These are phyloP conservation scores for Dactylellina parvicollis DNA, from an alignment of 2,329 filamentous ascomycete species.

Conservation along the genomic window DNA sequence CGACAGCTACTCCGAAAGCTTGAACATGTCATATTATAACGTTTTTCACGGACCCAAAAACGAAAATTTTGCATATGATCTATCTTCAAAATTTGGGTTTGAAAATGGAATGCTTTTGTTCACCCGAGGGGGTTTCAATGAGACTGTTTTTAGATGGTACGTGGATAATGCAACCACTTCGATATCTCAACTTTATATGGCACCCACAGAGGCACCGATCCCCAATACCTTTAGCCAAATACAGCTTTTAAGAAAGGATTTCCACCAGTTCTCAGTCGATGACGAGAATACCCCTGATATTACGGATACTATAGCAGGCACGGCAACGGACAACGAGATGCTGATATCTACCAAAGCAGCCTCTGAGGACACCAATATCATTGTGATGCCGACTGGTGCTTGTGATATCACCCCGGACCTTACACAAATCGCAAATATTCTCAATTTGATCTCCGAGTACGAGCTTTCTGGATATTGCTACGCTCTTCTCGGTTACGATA, in stretches of 20 bases:
- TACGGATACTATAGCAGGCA: background rate
- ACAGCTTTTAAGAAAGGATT: slow-evolving; percentile 2
- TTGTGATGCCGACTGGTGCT: background rate
- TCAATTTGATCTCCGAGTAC: slow-evolving; percentile 14
- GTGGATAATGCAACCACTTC: background rate
- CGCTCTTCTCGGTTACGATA: slow-evolving; percentile 12
- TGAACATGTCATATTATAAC: slow-evolving; percentile 17
- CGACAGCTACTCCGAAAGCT: background rate
- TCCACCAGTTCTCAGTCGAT: background rate
- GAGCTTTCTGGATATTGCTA: slow-evolving; percentile 31
- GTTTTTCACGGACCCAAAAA: slow-evolving; percentile 29
- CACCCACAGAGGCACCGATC: background rate
- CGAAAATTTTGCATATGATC: slow-evolving; percentile 4
- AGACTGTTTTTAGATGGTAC: slow-evolving; percentile 24
- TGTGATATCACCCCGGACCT: slow-evolving; percentile 11
- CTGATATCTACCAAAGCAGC: background rate
- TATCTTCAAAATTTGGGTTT: slow-evolving; percentile 15
- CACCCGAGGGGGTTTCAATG: slow-evolving; percentile 6
- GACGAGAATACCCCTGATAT: background rate
- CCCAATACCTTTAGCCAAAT: slow-evolving; percentile 26
- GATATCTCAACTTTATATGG: slow-evolving; percentile 23
- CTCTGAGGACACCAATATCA: background rate
- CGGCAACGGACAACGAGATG: background rate
- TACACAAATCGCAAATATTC: slow-evolving; percentile 13
- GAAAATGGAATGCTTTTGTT: slow-evolving; percentile 9